Evolutionary conservation across 163 green algal genomes (phyloP), one percentile per base, ranked within the genome.

Genomic region (Trebouxia gelatinosa): DNA sequence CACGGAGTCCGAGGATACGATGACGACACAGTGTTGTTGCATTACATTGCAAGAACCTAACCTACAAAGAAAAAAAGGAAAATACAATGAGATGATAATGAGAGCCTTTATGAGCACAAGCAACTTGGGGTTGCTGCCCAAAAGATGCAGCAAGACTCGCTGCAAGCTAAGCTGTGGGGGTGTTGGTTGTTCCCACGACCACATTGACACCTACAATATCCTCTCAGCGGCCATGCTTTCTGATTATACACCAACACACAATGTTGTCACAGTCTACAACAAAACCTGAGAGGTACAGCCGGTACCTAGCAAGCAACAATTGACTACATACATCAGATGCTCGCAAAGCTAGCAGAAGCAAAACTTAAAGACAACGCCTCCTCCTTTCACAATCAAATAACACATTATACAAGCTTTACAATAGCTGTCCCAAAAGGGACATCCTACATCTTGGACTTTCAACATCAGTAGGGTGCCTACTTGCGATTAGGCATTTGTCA

Each of bases 61-160:
- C 43, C 57, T 66, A 66, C 57, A 66, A 66, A 66, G 57, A 66
- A 66, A 66, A 66, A 66, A 66, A 66, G 57, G 57, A 66, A 66
- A 66, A 66, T 28, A 66, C 57, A 66, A 35, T 66, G 57, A 66
- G 57, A 26, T 66, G 57, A 66, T 66, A 66, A 66, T 66, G 57
- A 66, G 57, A 66, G 57, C 57, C 57, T 66, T 66, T 66, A 66
- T 66, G 57, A 66, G 57, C 57, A 66, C 57, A 66, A 66, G 57
- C 57, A 66, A 66, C 57, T 37, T 66, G 57, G 57, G 57, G 57
- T 66, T 66, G 57, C 57, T 38, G 57, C 57, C 28, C 57, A 66
- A n/a, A n/a, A 66, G 57, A 66, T 66, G 57, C 57, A 66, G 57
- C 57, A 66, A 66, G 57, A 66, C n/a, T 66, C 37, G 57, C 57